A percentile compares a stretch with the other conserved stretches of the same genome.
Conservation (phyloP, 2,329 filamentous ascomycete species). For the Cladobotryum mycophilum region DNA sequence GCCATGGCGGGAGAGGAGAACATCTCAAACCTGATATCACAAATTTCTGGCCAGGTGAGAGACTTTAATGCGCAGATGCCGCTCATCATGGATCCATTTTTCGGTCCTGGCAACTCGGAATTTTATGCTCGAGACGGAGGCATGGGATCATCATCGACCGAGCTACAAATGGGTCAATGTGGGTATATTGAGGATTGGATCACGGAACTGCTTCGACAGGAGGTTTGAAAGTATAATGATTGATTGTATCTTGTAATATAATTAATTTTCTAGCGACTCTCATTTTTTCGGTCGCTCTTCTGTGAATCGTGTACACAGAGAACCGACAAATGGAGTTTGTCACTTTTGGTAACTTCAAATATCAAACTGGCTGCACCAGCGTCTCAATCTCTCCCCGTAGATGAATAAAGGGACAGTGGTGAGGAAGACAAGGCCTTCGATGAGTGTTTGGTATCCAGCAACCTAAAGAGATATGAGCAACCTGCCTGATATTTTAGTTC, state of each 20-base stretch:
- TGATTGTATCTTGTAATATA: too few species aligned
- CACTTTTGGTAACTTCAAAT: not conserved
- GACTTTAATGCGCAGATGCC: not conserved
- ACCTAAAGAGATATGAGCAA: not conserved
- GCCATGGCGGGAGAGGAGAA: not conserved
- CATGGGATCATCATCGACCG: not conserved
- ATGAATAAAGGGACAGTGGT: conserved; percentile 1
- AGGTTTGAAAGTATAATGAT: too few species aligned
- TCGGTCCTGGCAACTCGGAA: not conserved
- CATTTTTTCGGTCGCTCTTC: too few species aligned
- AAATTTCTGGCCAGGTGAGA: not conserved
- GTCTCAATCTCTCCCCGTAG: conserved; percentile 1
- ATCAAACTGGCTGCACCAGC: conserved; percentile 3
- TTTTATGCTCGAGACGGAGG: not conserved
- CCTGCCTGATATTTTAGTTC: not conserved
- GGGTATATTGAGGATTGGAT: conserved; percentile 1
- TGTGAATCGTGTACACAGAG: too few species aligned
- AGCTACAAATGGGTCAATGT: not conserved
- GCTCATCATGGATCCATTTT: conserved; percentile 1
- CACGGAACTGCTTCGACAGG: not conserved
- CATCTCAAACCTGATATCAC: not conserved
- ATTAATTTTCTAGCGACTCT: too few species aligned
- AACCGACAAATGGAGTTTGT: too few species aligned
- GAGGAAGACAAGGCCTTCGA: not conserved
- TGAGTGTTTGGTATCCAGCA: not conserved